A percentile compares a stretch with the other conserved stretches of the same genome.
Conservation (phyloP, 768 basidiomycete species). For the Suillus luteus region DNA sequence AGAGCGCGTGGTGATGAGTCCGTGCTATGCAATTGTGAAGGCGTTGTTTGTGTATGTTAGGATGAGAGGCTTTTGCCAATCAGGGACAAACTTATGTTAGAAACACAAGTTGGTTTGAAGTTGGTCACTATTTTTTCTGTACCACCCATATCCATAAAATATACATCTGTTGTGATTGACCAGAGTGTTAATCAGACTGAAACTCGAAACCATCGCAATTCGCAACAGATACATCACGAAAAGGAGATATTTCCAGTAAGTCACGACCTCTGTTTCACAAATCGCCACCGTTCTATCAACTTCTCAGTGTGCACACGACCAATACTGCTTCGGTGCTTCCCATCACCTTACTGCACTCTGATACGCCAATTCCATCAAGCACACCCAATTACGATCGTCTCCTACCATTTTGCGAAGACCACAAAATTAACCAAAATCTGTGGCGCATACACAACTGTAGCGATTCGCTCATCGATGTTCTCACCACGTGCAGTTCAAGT, state of each 20-base stretch:
- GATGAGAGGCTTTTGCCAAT: slow-evolving; percentile 4
- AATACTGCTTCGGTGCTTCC: neutral
- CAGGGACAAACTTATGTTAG: neutral
- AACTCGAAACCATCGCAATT: neutral
- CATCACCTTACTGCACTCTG: neutral
- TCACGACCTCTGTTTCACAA: neutral
- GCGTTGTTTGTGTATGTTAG: slow-evolving; percentile 9
- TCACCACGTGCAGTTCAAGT: neutral
- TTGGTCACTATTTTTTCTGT: neutral
- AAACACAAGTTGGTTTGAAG: too few species aligned
- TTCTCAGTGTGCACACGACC: neutral
- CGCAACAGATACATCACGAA: neutral
- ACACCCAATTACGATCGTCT: neutral
- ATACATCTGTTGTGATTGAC: neutral
- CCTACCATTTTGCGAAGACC: neutral
- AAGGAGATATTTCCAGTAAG: neutral
- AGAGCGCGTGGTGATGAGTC: neutral
- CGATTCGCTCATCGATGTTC: neutral
- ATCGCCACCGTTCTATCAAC: neutral
- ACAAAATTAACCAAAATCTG: neutral
- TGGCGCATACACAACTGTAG: neutral
- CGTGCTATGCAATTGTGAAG: neutral
- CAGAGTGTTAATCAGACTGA: too few species aligned
- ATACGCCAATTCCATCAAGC: neutral
- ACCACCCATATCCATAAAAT: neutral